phyloP scores from a whole-genome alignment of 1,284 basidiomycete species.

The Rhodotorula glutinis region DNA sequence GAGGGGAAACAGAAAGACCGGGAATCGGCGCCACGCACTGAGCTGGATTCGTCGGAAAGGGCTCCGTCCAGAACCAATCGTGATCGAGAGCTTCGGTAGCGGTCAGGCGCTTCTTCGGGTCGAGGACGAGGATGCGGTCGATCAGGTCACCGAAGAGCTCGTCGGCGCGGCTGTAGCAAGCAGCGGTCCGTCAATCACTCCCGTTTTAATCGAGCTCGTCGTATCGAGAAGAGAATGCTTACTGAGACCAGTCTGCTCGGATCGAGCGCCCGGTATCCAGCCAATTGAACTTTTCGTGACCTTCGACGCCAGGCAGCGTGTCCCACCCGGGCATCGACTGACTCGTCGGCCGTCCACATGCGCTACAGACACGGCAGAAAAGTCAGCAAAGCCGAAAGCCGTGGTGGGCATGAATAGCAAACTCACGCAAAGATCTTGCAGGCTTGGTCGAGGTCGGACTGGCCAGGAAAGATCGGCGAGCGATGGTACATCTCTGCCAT shows the following conservation, averaged over 20 bases:
- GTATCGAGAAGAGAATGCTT: not conserved
- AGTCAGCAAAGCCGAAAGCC: no score
- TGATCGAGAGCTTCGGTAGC: slow-evolving; percentile 54
- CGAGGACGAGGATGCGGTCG: slow-evolving; percentile 53
- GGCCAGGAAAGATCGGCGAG: slow-evolving; percentile 81
- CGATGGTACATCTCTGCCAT: slow-evolving; percentile 92
- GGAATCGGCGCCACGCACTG: slow-evolving; percentile 13
- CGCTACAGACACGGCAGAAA: slow-evolving; percentile 3
- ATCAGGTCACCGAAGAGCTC: slow-evolving; percentile 49
- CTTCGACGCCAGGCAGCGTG: slow-evolving; percentile 71
- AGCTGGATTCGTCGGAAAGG: slow-evolving; percentile 26
- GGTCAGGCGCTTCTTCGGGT: slow-evolving; percentile 55
- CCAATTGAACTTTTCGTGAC: slow-evolving; percentile 48
- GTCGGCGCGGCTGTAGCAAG: slow-evolving; percentile 16
- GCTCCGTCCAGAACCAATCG: slow-evolving; percentile 66
- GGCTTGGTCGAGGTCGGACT: slow-evolving; percentile 84
- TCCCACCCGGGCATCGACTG: slow-evolving; percentile 28
- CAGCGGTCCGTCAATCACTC: slow-evolving; percentile 9
- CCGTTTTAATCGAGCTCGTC: no score
- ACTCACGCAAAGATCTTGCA: slow-evolving; percentile 85
- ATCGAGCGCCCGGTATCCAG: not conserved
- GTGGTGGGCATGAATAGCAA: no score
- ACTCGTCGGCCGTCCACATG: slow-evolving; percentile 29
- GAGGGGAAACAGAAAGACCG: not conserved
- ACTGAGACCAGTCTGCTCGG: slow-evolving; percentile 13